Percentiles rank a stretch among this genome's conserved stretches.
Conservation (phyloP, 352 stramenopile species). For the Globisporangium iwayamae region DNA sequence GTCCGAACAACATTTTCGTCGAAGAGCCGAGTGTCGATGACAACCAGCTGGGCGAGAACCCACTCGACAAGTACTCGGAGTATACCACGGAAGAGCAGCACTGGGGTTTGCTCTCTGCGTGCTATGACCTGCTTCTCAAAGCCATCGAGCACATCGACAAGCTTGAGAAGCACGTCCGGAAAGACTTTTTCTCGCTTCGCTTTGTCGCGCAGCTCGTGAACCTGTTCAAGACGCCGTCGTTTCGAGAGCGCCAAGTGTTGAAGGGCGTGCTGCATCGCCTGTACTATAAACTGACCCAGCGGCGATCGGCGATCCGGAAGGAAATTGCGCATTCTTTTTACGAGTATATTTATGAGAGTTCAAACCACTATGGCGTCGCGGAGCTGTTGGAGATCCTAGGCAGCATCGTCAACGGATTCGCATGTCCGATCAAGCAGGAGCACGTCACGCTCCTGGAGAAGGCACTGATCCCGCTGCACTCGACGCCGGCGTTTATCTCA, state of each 20-base stretch:
- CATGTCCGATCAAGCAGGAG: constrained; percentile 86
- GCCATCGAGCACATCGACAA: constrained; percentile 88
- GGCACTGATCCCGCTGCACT: constrained; percentile 83
- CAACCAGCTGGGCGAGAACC: constrained; percentile 49
- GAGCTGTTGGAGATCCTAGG: constrained; percentile 86
- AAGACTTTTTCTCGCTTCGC: constrained; percentile 79
- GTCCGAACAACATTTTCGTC: constrained; percentile 78
- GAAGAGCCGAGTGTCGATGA: constrained; percentile 74
- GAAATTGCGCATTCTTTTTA: constrained; percentile 88
- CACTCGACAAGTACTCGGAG: constrained; percentile 82
- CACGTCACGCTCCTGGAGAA: constrained; percentile 84
- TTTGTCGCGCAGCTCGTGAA: constrained; percentile 82
- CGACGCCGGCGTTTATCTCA: constrained; percentile 79
- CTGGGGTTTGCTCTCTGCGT: constrained; percentile 76
- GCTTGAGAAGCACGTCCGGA: constrained; percentile 83
- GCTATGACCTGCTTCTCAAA: constrained; percentile 80
- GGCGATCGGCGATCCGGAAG: constrained; percentile 81
- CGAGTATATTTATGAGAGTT: constrained; percentile 92
- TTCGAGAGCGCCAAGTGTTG: constrained; percentile 82
- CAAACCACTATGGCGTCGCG: constrained; percentile 84
- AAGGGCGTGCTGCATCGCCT: constrained; percentile 84
- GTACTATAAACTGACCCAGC: constrained; percentile 90
- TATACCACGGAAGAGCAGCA: constrained; percentile 81
- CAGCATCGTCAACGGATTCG: constrained; percentile 89
- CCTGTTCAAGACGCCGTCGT: constrained; percentile 85